phyloP scores from a whole-genome alignment of 768 basidiomycete genomes.

The Phlegmacium glaucopus region DNA sequence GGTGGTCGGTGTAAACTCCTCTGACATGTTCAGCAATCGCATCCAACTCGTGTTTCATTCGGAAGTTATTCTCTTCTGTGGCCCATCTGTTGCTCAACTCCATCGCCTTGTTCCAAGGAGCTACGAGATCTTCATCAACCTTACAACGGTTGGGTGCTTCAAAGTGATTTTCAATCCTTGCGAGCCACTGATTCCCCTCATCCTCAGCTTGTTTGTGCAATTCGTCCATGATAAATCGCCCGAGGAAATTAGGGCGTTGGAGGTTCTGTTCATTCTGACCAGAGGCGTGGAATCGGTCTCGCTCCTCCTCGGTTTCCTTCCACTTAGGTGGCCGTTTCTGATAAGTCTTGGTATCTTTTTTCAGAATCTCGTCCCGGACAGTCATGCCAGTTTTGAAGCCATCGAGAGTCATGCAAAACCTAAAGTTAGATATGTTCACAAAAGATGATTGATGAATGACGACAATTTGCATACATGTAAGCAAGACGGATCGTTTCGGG shows the following conservation, averaged over 20 bases:
- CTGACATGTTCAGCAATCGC: constrained; percentile 40
- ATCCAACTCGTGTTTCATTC: constrained; percentile 31
- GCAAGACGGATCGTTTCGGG: constrained; percentile 49
- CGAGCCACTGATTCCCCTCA: constrained; percentile 17
- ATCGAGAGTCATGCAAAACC: constrained; percentile 55
- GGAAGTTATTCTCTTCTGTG: constrained; percentile 13
- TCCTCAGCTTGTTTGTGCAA: constrained; percentile 25
- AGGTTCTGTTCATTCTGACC: constrained; percentile 22
- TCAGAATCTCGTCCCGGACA: constrained; percentile 31
- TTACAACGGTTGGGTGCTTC: constrained; percentile 2
- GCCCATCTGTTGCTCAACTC: constrained; percentile 19
- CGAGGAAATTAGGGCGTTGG: constrained; percentile 14
- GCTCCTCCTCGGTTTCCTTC: constrained; percentile 30
- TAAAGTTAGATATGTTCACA: constrained; percentile 9
- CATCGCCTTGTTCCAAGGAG: constrained; percentile 30
- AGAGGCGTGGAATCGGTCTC: constrained; percentile 8
- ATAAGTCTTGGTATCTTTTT: constrained; percentile 14
- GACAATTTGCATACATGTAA: constrained; percentile 32
- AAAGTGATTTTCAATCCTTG: constrained; percentile 27
- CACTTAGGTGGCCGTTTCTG: constrained; percentile 21
- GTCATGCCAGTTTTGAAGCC: constrained; percentile 56
- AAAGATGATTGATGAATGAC: neutral
- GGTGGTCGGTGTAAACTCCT: constrained; percentile 25
- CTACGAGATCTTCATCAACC: constrained; percentile 27
- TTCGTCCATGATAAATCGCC: constrained; percentile 44